Evolutionary conservation across 192 early-diverging fungal genomes (phyloP).

Genomic region (Podila verticillata): DNA sequence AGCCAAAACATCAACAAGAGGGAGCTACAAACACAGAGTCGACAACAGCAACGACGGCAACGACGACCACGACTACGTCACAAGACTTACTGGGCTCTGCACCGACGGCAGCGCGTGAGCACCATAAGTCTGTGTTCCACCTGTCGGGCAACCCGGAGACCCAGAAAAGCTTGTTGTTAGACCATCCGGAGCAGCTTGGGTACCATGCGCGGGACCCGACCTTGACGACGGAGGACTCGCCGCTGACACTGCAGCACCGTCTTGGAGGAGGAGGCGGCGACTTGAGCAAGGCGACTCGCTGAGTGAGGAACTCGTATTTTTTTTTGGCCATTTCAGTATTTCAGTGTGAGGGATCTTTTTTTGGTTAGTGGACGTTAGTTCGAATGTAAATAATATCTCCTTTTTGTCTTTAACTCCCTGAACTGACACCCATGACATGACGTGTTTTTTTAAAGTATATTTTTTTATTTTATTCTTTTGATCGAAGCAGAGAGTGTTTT

Average conservation of each 20-base stretch:
- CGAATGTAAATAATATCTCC: not conserved
- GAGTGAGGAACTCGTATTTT: too few relatives aligned
- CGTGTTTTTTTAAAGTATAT: too few relatives aligned
- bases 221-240: slow-evolving; percentile 12
- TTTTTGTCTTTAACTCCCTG: not conserved
- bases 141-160: slow-evolving; percentile 31
- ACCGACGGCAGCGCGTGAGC: slow-evolving; percentile 12
- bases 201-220: slow-evolving; percentile 28
- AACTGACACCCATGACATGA: not conserved
- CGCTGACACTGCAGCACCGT: slow-evolving; percentile 8
- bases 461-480: too few relatives aligned
- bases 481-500: too few relatives aligned
- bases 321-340: too few relatives aligned
- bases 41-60: not conserved
- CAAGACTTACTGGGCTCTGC: slow-evolving; percentile 14
- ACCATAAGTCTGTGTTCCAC: slow-evolving; percentile 34
- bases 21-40: not conserved
- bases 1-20: not conserved
- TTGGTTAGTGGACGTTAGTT: not conserved
- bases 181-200: slow-evolving; percentile 35
- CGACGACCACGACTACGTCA: not conserved
- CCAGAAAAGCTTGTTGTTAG: slow-evolving; percentile 24
- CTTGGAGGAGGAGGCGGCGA: not conserved
- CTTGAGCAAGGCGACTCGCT: slow-evolving; percentile 21
- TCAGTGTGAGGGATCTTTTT: not conserved